phyloP scores from a whole-genome alignment of 2,329 filamentous ascomycete species.

The Capronia americana region DNA sequence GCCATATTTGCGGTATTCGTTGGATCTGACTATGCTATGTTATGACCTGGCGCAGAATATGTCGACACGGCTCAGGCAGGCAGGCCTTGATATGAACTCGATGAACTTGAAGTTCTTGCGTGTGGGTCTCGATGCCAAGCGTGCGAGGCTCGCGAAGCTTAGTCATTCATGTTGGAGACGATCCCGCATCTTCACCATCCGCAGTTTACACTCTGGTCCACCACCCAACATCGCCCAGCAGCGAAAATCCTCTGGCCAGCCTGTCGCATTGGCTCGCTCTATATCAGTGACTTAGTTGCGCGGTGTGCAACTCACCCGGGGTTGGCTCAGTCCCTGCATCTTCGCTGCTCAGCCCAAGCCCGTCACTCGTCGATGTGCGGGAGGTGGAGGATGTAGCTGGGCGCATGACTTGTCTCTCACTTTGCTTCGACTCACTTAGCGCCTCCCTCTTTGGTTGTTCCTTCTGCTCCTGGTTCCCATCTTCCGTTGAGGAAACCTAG shows the following conservation, averaged over 20 bases:
- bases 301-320: not conserved
- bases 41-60: not conserved
- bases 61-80: not conserved
- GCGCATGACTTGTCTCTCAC: conserved; percentile 25
- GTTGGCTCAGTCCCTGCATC: not conserved
- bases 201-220: conserved; percentile 4
- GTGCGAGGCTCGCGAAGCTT: not conserved
- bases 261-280: not conserved
- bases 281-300: not conserved
- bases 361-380: not conserved
- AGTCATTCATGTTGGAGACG: conserved; percentile 15
- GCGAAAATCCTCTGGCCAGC: not conserved
- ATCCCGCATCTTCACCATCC: conserved; percentile 19
- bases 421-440: not conserved
- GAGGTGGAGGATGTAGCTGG: conserved; percentile 21
- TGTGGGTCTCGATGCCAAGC: not conserved
- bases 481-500: not conserved
- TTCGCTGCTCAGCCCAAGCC: conserved; percentile 11
- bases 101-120: conserved; percentile 1
- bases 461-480: not conserved
- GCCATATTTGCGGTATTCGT: conserved; percentile 71
- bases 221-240: not conserved
- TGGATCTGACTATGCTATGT: not conserved
- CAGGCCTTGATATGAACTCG: not conserved
- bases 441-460: not conserved